Conservation (phyloP, 345 rosid species). For the Aquilaria sinensis region DNA sequence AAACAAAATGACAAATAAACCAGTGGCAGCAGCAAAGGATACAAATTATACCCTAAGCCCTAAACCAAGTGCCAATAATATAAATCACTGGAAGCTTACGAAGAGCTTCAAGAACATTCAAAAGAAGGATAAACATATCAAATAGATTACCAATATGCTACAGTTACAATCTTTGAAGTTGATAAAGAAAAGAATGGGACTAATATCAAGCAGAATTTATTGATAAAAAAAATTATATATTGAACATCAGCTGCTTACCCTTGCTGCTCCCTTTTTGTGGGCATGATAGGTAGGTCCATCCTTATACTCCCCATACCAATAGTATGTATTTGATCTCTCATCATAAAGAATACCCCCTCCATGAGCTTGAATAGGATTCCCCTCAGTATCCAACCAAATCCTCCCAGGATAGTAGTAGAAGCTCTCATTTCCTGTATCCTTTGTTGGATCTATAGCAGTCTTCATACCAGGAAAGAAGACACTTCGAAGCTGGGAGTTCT, state of each 20-base stretch:
- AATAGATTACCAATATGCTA: too few relatives aligned
- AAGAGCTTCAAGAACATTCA: too few relatives aligned
- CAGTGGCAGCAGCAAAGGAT: too few relatives aligned
- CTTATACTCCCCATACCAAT: slow-evolving; percentile 94
- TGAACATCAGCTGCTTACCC: slow-evolving; percentile 48
- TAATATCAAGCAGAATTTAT: slow-evolving; percentile 4
- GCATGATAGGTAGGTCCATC: slow-evolving; percentile 88
- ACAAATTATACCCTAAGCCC: too few relatives aligned
- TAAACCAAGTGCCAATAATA: too few relatives aligned
- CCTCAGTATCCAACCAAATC: slow-evolving; percentile 89
- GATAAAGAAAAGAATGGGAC: not conserved
- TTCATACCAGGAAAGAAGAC: slow-evolving; percentile 70
- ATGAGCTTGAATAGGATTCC: slow-evolving; percentile 92
- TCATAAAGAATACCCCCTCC: slow-evolving; percentile 84
- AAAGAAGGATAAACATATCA: too few relatives aligned
- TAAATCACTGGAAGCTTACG: too few relatives aligned
- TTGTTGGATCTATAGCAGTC: slow-evolving; percentile 55
- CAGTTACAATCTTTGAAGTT: too few relatives aligned
- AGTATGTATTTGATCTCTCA: slow-evolving; percentile 49
- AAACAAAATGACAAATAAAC: too few relatives aligned
- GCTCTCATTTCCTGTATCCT: slow-evolving; percentile 45
- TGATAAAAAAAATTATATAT: slow-evolving; percentile 1
- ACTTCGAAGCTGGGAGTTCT: slow-evolving; percentile 71
- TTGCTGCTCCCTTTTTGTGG: slow-evolving; percentile 68
- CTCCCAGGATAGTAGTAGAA: slow-evolving; percentile 60